These are phyloP conservation scores for Populus hybrid DNA, from an alignment of 441 rosid genomes.

Conservation along the genomic window DNA sequence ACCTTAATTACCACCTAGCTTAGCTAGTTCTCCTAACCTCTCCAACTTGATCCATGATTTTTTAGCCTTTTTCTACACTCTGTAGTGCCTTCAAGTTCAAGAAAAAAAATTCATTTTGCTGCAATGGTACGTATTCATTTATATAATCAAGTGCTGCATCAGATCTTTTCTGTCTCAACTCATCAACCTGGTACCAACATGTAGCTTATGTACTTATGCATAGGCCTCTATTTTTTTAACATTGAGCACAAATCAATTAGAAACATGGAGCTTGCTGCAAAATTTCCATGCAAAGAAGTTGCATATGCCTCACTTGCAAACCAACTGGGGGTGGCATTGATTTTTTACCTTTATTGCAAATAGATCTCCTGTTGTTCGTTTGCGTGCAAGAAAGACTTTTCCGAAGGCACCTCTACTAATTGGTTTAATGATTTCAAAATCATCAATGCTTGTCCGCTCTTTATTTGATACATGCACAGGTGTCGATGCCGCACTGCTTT, in stretches of 20 bases:
- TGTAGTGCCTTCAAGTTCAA: background rate
- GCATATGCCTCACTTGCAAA: background rate
- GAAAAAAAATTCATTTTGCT: background rate
- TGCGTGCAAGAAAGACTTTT: constrained; percentile 85
- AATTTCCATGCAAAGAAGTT: background rate
- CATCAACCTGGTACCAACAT: background rate
- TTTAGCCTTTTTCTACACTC: background rate
- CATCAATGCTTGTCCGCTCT: constrained; percentile 78
- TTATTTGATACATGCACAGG: constrained; percentile 47
- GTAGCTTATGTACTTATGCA: background rate
- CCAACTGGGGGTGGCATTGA: background rate
- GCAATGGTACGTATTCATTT: background rate
- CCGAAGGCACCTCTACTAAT: constrained; percentile 89
- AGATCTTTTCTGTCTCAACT: background rate
- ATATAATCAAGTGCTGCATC: background rate
- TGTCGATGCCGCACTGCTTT: constrained; percentile 43
- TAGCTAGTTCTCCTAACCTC: background rate
- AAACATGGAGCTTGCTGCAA: background rate
- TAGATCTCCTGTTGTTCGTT: constrained; percentile 79
- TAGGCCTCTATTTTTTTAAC: background rate
- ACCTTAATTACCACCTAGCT: background rate
- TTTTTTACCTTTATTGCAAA: constrained; percentile 79
- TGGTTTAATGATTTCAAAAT: constrained; percentile 88
- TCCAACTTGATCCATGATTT: background rate
- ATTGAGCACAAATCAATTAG: background rate